A percentile compares a stretch with the other conserved stretches of the same genome.
phyloP scores from a whole-genome alignment of 2,329 filamentous ascomycete genomes.

The Colletotrichum lupini region DNA sequence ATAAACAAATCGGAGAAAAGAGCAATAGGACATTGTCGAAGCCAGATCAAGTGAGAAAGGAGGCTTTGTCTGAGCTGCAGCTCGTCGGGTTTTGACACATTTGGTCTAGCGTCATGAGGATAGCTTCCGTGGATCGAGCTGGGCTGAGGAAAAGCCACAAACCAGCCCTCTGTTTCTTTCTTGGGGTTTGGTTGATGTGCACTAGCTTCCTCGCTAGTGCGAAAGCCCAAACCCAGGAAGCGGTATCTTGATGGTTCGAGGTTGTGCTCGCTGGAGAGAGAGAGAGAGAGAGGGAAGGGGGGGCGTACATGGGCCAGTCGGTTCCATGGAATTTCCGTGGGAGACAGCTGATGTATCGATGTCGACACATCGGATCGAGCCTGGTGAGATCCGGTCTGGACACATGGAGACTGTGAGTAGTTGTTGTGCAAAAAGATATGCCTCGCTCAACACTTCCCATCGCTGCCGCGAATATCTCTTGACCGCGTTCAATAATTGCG shows the following conservation, averaged over 20 bases:
- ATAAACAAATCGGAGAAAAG: constrained; percentile 18
- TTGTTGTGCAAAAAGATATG: background rate
- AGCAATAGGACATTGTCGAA: background rate
- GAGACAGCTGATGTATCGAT: background rate
- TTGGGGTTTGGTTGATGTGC: constrained; percentile 26
- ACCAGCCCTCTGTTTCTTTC: constrained; percentile 14
- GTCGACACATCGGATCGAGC: background rate
- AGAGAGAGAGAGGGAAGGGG: background rate
- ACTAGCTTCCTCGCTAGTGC: constrained; percentile 29
- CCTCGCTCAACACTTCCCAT: background rate
- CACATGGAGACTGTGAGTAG: background rate
- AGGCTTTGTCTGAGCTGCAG: constrained; percentile 26
- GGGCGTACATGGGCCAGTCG: constrained; percentile 8
- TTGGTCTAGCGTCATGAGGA: constrained; percentile 21
- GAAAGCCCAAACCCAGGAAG: background rate
- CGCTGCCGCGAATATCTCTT: background rate
- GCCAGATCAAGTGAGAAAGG: background rate
- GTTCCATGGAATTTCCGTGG: background rate
- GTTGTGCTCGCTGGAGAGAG: background rate
- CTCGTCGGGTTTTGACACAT: constrained; percentile 28
- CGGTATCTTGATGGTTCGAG: background rate
- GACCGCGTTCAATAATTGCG: background rate
- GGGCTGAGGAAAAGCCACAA: constrained; percentile 22
- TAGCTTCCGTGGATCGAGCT: constrained; percentile 1
- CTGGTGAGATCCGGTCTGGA: background rate